Percentiles rank a stretch among this genome's conserved stretches.
Evolutionary conservation across 768 basidiomycete genomes (phyloP).

Genomic region (Lactarius sanguifluus): DNA sequence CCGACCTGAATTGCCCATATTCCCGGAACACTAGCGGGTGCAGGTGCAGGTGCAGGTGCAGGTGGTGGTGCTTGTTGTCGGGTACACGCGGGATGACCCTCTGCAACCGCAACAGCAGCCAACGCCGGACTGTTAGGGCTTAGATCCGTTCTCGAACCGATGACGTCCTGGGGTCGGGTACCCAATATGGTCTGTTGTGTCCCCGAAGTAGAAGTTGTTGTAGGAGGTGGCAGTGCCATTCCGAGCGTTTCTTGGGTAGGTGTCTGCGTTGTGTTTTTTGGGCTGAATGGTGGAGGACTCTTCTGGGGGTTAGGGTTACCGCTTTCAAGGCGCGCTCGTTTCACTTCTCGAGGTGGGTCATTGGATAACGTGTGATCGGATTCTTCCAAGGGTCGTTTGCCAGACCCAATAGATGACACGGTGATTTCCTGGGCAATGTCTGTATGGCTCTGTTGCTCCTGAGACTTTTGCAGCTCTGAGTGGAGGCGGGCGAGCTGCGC

Average conservation of each 20-base stretch:
- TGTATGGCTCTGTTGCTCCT: neutral
- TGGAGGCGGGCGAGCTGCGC: slow-evolving; percentile 16
- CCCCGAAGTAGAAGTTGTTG: neutral
- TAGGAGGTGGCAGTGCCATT: neutral
- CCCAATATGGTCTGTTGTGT: neutral
- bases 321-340: slow-evolving; percentile 5
- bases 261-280: neutral
- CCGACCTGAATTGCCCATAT: slow-evolving; percentile 27
- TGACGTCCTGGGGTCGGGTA: neutral
- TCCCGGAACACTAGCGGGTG: slow-evolving; percentile 14
- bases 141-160: neutral
- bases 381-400: neutral
- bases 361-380: neutral
- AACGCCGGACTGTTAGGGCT: neutral
- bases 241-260: slow-evolving; percentile 1
- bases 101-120: neutral
- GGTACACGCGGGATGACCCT: neutral
- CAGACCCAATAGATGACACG: neutral
- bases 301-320: neutral
- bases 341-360: slow-evolving; percentile 2
- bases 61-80: slow-evolving; percentile 4
- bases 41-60: slow-evolving; percentile 1
- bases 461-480: slow-evolving; percentile 6
- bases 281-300: neutral
- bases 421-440: neutral